These are phyloP conservation scores for Trichosporon sp. DNA, from an alignment of 1,284 basidiomycete genomes.

Conservation along the genomic window DNA sequence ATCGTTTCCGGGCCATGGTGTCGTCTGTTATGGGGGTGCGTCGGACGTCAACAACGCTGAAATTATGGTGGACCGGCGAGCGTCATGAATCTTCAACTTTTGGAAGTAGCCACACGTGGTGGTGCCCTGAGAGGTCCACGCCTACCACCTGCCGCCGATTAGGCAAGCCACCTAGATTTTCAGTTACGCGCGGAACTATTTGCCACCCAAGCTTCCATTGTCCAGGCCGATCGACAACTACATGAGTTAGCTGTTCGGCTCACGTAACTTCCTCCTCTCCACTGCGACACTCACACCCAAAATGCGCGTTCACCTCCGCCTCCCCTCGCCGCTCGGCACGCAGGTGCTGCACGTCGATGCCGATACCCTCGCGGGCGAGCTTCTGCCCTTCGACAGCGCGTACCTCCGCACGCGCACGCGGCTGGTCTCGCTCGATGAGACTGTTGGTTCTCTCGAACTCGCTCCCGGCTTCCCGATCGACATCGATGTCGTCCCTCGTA, in stretches of 20 bases:
- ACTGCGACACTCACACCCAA: not conserved
- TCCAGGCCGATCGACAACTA: not conserved
- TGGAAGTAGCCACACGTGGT: slow-evolving; percentile 6
- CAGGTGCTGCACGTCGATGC: slow-evolving; percentile 22
- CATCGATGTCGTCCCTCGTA: slow-evolving; percentile 48
- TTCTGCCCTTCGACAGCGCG: slow-evolving; percentile 14
- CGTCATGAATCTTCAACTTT: slow-evolving; percentile 16
- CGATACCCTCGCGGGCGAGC: slow-evolving; percentile 18
- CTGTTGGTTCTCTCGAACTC: slow-evolving; percentile 19
- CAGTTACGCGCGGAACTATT: not conserved
- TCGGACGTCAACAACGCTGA: not conserved
- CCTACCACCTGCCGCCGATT: not conserved
- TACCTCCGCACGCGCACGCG: slow-evolving; percentile 37
- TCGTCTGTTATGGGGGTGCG: not conserved
- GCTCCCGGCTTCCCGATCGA: slow-evolving; percentile 26
- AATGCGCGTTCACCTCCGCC: slow-evolving; percentile 35
- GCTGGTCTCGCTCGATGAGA: slow-evolving; percentile 20
- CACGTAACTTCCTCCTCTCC: not conserved
- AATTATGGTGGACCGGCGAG: not conserved
- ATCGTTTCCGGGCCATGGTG: slow-evolving; percentile 33
- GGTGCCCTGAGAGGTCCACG: not conserved
- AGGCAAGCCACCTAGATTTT: not conserved
- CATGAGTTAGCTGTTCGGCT: not conserved
- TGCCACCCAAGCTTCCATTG: too few relatives aligned
- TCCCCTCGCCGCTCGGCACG: slow-evolving; percentile 34